Percentiles rank a stretch among this genome's conserved stretches.
phyloP scores from a whole-genome alignment of 441 rosid genomes.

The Arabidopsis hybrid region DNA sequence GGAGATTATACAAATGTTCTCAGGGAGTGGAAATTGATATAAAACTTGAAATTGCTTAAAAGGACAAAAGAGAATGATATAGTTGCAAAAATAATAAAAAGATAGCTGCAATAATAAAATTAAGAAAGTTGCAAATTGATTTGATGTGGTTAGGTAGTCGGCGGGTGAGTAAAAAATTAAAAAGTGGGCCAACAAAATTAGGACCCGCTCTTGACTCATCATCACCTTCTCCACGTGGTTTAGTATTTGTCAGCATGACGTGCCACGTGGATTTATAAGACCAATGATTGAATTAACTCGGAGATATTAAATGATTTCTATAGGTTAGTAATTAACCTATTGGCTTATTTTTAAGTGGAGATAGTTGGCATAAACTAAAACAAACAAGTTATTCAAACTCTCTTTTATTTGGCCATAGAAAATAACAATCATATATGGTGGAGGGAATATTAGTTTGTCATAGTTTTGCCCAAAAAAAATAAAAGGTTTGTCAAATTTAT shows the following conservation, averaged over 20 bases:
- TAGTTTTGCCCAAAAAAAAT: too few species aligned
- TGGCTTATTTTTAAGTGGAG: conserved; percentile 26
- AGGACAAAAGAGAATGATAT: conserved; percentile 15
- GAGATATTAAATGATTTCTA: conserved; percentile 10
- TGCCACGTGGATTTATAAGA: conserved; percentile 39
- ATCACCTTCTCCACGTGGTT: conserved; percentile 42
- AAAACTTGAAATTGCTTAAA: conserved; percentile 14
- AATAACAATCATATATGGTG: too few species aligned
- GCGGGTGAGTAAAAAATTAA: neutral
- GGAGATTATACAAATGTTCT: neutral
- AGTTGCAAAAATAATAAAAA: neutral
- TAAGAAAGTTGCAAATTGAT: conserved; percentile 34
- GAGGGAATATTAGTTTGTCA: too few species aligned
- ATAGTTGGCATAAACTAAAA: conserved; percentile 14
- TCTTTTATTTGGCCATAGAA: too few species aligned
- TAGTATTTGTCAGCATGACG: conserved; percentile 28
- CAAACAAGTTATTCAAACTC: neutral
- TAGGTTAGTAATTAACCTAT: conserved; percentile 22
- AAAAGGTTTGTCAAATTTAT: too few species aligned
- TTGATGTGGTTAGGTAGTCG: conserved; percentile 37
- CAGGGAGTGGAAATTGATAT: neutral
- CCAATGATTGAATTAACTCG: conserved; percentile 36
- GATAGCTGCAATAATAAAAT: neutral
- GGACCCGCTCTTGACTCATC: conserved; percentile 34
- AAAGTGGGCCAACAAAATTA: conserved; percentile 13